A percentile compares a stretch with the other conserved stretches of the same genome.
Conservation (phyloP, 139 green algal species). For the Chlorella vulgaris region DNA sequence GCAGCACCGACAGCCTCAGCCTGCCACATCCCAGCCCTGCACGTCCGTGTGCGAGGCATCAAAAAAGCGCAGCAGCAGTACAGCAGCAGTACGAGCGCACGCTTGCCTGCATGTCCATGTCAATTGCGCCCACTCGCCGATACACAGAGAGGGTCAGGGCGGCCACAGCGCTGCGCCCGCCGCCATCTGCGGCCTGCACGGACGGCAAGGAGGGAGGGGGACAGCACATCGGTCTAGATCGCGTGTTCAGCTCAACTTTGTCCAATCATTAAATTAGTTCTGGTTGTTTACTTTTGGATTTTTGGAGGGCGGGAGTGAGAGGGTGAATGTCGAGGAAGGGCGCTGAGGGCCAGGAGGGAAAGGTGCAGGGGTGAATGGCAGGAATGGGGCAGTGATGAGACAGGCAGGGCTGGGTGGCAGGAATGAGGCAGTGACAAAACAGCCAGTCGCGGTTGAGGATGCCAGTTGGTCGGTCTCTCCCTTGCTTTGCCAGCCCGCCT, state of each 20-base stretch:
- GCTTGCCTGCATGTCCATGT: constrained; percentile 15
- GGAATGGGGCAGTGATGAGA: too few relatives aligned
- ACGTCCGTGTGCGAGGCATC: background rate
- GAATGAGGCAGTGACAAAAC: background rate
- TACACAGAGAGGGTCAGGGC: background rate
- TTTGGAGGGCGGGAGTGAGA: too few relatives aligned
- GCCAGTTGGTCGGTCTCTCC: background rate
- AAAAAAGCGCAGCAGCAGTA: background rate
- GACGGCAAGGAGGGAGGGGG: background rate
- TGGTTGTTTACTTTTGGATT: too few relatives aligned
- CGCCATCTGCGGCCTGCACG: background rate
- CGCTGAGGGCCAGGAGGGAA: too few relatives aligned
- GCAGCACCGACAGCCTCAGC: too few relatives aligned
- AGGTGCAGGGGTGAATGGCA: too few relatives aligned
- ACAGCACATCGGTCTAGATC: too few relatives aligned
- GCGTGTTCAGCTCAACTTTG: background rate
- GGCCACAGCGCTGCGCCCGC: background rate
- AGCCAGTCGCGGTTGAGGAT: background rate
- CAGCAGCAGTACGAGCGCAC: background rate
- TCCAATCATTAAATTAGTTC: too few relatives aligned
- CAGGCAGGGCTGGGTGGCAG: too few relatives aligned
- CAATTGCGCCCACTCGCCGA: background rate
- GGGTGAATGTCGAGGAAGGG: too few relatives aligned
- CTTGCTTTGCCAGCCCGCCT: background rate
- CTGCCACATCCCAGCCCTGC: too few relatives aligned